These are phyloP conservation scores for Auricularia auricula-judae DNA, from an alignment of 768 basidiomycete genomes.

Conservation along the genomic window DNA sequence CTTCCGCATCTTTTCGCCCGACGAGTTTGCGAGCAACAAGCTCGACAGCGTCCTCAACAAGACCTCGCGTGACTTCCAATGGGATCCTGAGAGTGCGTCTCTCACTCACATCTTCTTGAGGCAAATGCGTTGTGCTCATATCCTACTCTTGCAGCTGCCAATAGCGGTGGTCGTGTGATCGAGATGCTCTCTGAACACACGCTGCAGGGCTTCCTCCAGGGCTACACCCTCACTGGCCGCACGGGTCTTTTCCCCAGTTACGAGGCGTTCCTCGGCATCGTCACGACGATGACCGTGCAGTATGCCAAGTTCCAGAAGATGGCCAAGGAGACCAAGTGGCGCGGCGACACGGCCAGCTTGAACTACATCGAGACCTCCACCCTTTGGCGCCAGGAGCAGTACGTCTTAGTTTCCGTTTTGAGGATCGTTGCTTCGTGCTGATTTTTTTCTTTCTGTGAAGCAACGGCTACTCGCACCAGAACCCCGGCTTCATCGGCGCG, in stretches of 20 bases:
- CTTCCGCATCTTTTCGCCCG: conserved; percentile 87
- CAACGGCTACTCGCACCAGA: conserved; percentile 86
- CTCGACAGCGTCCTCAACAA: conserved; percentile 68
- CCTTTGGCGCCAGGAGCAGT: conserved; percentile 66
- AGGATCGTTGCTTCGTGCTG: not conserved
- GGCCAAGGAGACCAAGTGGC: conserved; percentile 62
- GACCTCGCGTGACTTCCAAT: conserved; percentile 70
- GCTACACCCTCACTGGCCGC: conserved; percentile 82
- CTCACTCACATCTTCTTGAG: not conserved
- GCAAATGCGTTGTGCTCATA: not conserved
- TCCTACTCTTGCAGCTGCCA: conserved; percentile 16
- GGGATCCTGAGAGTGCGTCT: conserved; percentile 40
- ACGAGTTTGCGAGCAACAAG: conserved; percentile 81
- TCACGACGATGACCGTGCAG: conserved; percentile 84
- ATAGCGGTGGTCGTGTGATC: conserved; percentile 66
- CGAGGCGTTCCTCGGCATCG: conserved; percentile 84
- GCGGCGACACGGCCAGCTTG: conserved; percentile 55
- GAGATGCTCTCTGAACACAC: conserved; percentile 88
- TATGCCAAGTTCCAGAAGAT: conserved; percentile 86
- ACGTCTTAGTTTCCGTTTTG: not conserved
- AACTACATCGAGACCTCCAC: conserved; percentile 87
- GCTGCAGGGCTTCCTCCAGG: conserved; percentile 84
- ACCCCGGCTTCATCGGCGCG: conserved; percentile 76
- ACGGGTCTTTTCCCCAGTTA: conserved; percentile 83
- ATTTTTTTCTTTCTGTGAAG: conserved; percentile 6